These are phyloP conservation scores for Punctularia strigosozonata DNA, from an alignment of 768 basidiomycete genomes.

Conservation along the genomic window DNA sequence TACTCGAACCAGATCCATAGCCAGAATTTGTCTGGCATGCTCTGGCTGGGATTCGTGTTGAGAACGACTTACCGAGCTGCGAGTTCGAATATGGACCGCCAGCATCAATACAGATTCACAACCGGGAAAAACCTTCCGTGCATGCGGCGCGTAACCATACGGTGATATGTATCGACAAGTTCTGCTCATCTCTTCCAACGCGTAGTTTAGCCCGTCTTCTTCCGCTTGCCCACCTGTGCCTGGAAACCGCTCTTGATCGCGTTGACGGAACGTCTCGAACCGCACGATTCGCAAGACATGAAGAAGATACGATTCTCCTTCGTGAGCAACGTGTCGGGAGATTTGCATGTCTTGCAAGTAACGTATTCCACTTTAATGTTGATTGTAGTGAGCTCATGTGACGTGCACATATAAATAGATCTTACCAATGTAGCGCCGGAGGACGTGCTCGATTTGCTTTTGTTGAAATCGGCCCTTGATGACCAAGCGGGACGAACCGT, in stretches of 20 bases:
- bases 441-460: conserved; percentile 95
- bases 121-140: too few species aligned
- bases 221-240: conserved; percentile 85
- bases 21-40: too few species aligned
- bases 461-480: conserved; percentile 98
- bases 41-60: too few species aligned
- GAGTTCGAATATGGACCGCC: too few species aligned
- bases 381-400: neutral
- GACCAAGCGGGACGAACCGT: conserved; percentile 82
- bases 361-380: conserved; percentile 79
- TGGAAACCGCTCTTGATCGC: conserved; percentile 99
- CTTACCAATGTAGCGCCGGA: conserved; percentile 92
- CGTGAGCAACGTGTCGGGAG: conserved; percentile 88
- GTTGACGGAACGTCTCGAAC: conserved; percentile 83
- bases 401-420: conserved; percentile 12
- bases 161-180: too few species aligned
- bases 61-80: too few species aligned
- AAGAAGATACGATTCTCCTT: conserved; percentile 99
- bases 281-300: conserved; percentile 88
- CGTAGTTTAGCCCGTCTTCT: conserved; percentile 45
- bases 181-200: conserved; percentile 5
- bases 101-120: too few species aligned
- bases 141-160: too few species aligned
- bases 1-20: too few species aligned
- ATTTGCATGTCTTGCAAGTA: conserved; percentile 99